A percentile compares a stretch with the other conserved stretches of the same genome.
phyloP scores from a whole-genome alignment of 2,329 filamentous ascomycete genomes.

The Stenocarpella maydis region DNA sequence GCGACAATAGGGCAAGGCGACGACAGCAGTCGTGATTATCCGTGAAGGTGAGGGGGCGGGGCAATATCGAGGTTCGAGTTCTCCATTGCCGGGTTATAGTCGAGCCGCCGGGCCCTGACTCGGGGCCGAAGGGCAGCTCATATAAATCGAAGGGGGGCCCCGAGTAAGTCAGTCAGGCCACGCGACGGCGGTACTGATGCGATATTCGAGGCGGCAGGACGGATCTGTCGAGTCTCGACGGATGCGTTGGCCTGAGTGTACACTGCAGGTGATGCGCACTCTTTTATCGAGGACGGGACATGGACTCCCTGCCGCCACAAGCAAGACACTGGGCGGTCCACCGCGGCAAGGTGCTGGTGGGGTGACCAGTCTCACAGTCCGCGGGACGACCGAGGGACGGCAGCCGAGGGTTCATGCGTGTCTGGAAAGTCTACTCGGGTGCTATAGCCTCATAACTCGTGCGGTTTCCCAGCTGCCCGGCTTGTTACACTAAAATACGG shows the following conservation, averaged over 20 bases:
- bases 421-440: background rate
- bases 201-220: background rate
- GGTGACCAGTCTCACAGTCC: background rate
- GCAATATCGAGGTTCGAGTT: conserved; percentile 4
- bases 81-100: conserved; percentile 21
- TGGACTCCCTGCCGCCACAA: background rate
- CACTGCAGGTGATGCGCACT: background rate
- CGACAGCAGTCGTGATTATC: background rate
- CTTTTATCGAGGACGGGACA: background rate
- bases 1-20: no score
- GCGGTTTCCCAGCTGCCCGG: background rate
- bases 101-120: conserved; percentile 18
- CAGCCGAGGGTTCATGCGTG: conserved; percentile 17
- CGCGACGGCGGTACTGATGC: background rate
- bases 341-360: background rate
- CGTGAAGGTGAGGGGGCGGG: conserved; percentile 26
- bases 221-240: background rate
- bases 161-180: background rate
- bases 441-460: no score
- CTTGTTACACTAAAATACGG: background rate
- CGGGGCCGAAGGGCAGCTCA: conserved; percentile 1
- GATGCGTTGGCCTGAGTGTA: background rate
- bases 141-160: background rate
- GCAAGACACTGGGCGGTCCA: background rate
- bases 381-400: conserved; percentile 5